A percentile compares a stretch with the other conserved stretches of the same genome.
Conservation (phyloP, 129 eudicot species). For the Escallonia herrerae region DNA sequence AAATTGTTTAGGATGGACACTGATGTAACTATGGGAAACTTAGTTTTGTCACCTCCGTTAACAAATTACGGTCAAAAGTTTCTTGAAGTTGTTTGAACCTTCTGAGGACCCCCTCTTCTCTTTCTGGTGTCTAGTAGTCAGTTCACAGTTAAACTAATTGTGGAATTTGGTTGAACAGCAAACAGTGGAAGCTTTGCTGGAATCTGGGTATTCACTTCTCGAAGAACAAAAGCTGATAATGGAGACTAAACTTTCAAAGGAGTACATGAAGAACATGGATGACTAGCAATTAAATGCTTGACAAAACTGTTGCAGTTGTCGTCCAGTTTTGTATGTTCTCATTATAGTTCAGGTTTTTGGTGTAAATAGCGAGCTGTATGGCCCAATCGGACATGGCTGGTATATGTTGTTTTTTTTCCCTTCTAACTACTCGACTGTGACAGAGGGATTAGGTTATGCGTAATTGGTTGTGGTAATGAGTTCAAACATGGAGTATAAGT, state of each 20-base stretch:
- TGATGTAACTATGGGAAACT: background rate
- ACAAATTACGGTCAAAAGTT: no score
- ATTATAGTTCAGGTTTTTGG: background rate
- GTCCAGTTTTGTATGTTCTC: background rate
- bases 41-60: no score
- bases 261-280: conserved; percentile 93
- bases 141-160: background rate
- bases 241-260: conserved; percentile 85
- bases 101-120: background rate
- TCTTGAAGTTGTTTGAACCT: no score
- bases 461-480: no score
- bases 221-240: conserved; percentile 75
- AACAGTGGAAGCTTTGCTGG: conserved; percentile 83
- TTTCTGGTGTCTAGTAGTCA: background rate
- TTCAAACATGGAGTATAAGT: no score
- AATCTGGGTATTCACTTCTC: conserved; percentile 86
- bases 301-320: conserved; percentile 5
- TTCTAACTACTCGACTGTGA: no score
- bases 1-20: background rate
- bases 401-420: no score
- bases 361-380: background rate
- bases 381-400: background rate
- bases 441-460: no score
- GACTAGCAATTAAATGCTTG: conserved; percentile 24
- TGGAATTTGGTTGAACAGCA: conserved; percentile 55